phyloP scores from a whole-genome alignment of 352 stramenopile genomes.

The Phytophthora macrochlamydospora region DNA sequence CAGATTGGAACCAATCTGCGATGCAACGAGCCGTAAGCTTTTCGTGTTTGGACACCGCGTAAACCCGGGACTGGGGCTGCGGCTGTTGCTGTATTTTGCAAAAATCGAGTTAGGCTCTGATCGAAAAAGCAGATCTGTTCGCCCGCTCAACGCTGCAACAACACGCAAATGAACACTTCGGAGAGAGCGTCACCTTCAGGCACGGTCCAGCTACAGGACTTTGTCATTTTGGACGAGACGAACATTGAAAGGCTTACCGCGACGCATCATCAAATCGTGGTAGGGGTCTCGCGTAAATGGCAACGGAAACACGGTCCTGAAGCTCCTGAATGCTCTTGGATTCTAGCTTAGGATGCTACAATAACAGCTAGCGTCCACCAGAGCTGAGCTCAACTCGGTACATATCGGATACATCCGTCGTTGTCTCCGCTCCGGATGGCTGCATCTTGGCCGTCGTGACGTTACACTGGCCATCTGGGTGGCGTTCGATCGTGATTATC shows the following conservation, averaged over 20 bases:
- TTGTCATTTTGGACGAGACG: too few species aligned
- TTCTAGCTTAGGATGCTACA: too few species aligned
- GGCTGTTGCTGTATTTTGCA: background rate
- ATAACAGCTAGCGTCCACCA: background rate
- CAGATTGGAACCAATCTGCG: background rate
- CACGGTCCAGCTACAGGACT: background rate
- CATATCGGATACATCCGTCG: background rate
- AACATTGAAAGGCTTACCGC: background rate
- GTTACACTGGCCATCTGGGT: background rate
- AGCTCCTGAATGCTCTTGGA: too few species aligned
- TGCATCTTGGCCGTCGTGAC: background rate
- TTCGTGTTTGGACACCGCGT: background rate
- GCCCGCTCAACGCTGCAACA: background rate
- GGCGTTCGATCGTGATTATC: constrained; percentile 21
- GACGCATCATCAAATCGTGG: too few species aligned
- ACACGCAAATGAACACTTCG: background rate
- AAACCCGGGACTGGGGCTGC: background rate
- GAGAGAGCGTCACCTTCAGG: background rate
- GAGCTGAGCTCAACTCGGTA: background rate
- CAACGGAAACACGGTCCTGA: too few species aligned
- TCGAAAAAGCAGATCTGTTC: background rate
- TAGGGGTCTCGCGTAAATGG: too few species aligned
- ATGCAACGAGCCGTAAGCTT: background rate
- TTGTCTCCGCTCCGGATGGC: too few species aligned
- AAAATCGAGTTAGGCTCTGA: background rate